phyloP scores from a whole-genome alignment of 805 yeast genomes.

The Candida sithepensis region DNA sequence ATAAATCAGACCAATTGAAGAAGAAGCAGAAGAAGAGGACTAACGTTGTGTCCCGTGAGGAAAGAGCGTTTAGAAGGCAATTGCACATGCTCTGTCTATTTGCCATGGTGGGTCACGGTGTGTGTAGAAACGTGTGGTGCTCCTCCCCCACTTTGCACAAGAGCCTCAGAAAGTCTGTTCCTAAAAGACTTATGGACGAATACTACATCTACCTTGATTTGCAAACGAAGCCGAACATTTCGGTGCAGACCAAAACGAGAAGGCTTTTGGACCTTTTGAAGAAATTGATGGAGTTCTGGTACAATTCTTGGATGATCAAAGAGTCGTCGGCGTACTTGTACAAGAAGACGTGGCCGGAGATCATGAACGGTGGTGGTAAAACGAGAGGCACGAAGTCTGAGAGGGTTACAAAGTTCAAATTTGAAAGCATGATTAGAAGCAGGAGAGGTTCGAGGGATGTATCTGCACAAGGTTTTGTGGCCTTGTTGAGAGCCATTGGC shows the following conservation, averaged over 20 bases:
- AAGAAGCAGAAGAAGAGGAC: slow-evolving; percentile 28
- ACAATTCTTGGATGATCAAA: slow-evolving; percentile 26
- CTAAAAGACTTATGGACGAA: slow-evolving; percentile 43
- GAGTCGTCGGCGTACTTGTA: slow-evolving; percentile 44
- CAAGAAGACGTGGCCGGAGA: slow-evolving; percentile 48
- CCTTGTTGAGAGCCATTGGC: slow-evolving; percentile 65
- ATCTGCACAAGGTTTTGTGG: slow-evolving; percentile 85
- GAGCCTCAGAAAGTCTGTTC: slow-evolving; percentile 42
- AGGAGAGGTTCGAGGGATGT: slow-evolving; percentile 72
- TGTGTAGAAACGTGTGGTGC: slow-evolving; percentile 72
- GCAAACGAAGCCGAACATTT: slow-evolving; percentile 13
- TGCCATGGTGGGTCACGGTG: slow-evolving; percentile 63
- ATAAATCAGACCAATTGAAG: slow-evolving; percentile 16
- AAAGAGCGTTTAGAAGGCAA: slow-evolving; percentile 45
- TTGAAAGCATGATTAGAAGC: slow-evolving; percentile 38
- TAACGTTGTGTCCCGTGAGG: slow-evolving; percentile 48
- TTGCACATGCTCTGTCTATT: slow-evolving; percentile 60
- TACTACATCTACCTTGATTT: slow-evolving; percentile 32
- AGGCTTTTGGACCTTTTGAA: slow-evolving; percentile 75
- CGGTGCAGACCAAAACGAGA: slow-evolving; percentile 49
- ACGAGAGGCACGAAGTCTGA: slow-evolving; percentile 18
- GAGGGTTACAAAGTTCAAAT: slow-evolving; percentile 37
- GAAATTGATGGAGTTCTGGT: slow-evolving; percentile 62
- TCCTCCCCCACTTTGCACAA: slow-evolving; percentile 41
- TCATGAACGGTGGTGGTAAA: slow-evolving; percentile 23